A percentile compares a stretch with the other conserved stretches of the same genome.
Conservation (phyloP, 139 green algal genomes). For the Chlamydomonas sp. region DNA sequence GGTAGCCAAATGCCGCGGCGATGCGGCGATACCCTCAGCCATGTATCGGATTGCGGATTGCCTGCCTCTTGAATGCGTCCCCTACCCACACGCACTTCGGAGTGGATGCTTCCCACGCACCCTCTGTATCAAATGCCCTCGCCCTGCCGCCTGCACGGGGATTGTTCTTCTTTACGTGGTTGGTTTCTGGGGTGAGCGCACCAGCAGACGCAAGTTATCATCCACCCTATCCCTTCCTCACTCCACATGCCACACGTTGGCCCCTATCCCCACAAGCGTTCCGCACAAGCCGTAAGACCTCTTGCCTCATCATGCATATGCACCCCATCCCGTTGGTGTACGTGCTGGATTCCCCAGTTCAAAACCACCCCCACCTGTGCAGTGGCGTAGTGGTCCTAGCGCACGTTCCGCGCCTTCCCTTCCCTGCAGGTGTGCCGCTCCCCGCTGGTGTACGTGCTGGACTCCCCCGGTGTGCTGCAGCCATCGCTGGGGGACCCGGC, state of each 20-base stretch:
- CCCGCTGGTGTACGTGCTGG: slow-evolving; percentile 43
- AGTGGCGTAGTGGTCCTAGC: neutral
- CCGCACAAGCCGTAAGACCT: neutral
- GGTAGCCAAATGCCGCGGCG: neutral
- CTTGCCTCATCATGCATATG: slow-evolving; percentile 11
- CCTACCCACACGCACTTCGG: no score
- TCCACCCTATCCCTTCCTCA: neutral
- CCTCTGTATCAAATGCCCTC: no score
- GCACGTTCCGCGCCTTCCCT: no score
- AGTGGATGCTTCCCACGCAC: no score
- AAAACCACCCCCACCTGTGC: neutral
- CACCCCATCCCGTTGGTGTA: slow-evolving; percentile 18
- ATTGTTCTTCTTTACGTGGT: no score
- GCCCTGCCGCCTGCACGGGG: no score
- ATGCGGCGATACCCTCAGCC: neutral
- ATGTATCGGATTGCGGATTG: neutral
- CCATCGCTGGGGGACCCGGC: slow-evolving; percentile 29
- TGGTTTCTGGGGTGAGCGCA: neutral
- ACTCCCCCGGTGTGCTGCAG: slow-evolving; percentile 55
- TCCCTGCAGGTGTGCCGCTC: slow-evolving; percentile 27
- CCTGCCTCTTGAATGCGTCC: no score
- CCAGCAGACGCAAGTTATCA: neutral
- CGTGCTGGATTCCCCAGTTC: slow-evolving; percentile 50
- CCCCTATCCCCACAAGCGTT: neutral
- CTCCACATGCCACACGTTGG: neutral